Evolutionary conservation across 108 stramenopile genomes (phyloP), one percentile per base, ranked within the genome.

Genomic region (Ochromonas danica): DNA sequence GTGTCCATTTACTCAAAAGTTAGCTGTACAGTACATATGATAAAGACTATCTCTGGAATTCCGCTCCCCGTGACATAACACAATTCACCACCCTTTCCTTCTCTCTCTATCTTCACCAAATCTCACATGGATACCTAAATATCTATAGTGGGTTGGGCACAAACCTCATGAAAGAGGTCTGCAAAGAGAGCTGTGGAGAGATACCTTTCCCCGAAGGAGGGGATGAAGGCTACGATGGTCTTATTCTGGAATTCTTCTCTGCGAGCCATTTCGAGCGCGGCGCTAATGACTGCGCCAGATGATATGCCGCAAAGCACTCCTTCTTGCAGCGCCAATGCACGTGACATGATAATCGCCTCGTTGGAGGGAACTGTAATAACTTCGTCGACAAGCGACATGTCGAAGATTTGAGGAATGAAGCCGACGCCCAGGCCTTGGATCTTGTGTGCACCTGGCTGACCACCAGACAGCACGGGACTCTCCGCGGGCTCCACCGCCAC

Each of bases 391-490:
- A 67, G 6, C 10, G 63, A 22, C 22, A 51, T 93, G 84, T 92
- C 91, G 40, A 89, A 91, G 86, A 92, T 92, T 27, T 91, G 90
- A 1, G 91, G 92, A 77, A 92, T 90, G 82, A 94, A 93, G 36
- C 92, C 92, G 0, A 92, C 92, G 28, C 91, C 93, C 72, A 94
- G 92, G 10, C 92, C 92, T 80, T 94, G 93, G 80, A 93, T 93
- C 84, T 92, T 94, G 81, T 91, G 91, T 6, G 92, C 87, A 1
- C 92, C 92, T 42, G 91, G 91, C 79, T 87, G 82, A 0, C 91
- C 91, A 0, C 92, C 92, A 61, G 88, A 89, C 33, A 93, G 83
- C 2, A 85, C 85, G 0, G 83, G 71, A 27, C 81, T 81, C 83
- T 85, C 85, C 17, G 42, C 74, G 0, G 85, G 83, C 80, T 84